Evolutionary conservation across 257 asterid genomes (phyloP).

Genomic region (Salvia hispanica): DNA sequence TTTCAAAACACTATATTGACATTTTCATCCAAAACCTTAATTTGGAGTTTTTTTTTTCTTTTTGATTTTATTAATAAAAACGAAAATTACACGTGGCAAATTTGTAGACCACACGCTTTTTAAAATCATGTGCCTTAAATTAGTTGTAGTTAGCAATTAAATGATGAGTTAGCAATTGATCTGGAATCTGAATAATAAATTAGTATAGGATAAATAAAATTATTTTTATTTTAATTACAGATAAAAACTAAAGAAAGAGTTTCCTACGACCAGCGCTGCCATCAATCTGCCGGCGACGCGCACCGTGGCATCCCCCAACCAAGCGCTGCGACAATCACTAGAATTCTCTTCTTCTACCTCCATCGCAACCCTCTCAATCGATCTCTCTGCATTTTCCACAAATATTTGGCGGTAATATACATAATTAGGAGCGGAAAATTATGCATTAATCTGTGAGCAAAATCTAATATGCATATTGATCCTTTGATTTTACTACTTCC

Average conservation of each 20-base stretch:
- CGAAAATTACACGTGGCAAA: no score
- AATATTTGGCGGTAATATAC: neutral
- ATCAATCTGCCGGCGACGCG: conserved; percentile 9
- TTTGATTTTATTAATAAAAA: no score
- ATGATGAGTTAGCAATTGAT: no score
- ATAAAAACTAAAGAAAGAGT: neutral
- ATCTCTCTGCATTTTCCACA: neutral
- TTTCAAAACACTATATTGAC: no score
- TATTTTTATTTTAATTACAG: no score
- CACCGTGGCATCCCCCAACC: conserved; percentile 1
- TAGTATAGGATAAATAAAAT: no score
- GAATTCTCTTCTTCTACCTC: neutral
- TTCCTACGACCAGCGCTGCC: neutral
- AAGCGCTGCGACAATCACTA: neutral
- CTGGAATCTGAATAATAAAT: no score
- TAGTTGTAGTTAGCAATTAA: no score
- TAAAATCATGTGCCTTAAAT: no score
- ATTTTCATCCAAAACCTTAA: no score
- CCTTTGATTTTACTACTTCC: neutral
- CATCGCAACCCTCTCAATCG: neutral
- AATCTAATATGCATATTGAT: neutral
- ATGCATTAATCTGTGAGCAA: neutral
- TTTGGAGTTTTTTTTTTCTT: no score
- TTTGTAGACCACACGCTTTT: no score
- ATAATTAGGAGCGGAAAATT: neutral